These are phyloP conservation scores for Sordaria brevicollis DNA, from an alignment of 495 filamentous ascomycete genomes.

Conservation along the genomic window DNA sequence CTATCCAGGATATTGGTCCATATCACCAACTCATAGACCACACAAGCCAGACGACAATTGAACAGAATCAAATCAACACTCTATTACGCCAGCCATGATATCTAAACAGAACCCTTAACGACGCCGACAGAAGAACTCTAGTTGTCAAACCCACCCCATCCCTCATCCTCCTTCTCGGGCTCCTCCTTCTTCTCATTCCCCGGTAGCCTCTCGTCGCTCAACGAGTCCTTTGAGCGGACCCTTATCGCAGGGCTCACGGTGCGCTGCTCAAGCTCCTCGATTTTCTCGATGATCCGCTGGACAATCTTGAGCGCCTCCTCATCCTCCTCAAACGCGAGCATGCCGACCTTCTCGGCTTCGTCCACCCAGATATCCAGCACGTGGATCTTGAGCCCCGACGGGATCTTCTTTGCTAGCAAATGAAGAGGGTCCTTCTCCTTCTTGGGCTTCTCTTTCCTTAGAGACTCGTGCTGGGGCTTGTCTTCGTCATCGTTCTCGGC, in stretches of 20 bases:
- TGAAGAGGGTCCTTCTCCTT: not conserved
- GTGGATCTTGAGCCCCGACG: slow-evolving; percentile 80
- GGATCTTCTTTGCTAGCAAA: slow-evolving; percentile 35
- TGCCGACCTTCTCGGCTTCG: slow-evolving; percentile 60
- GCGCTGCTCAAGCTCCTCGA: slow-evolving; percentile 32
- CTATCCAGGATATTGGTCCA: not conserved
- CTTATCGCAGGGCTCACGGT: slow-evolving; percentile 65
- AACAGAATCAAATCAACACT: not conserved
- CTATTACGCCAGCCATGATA: not conserved
- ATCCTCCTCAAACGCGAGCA: slow-evolving; percentile 35
- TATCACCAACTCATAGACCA: not conserved
- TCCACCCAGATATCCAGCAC: slow-evolving; percentile 86
- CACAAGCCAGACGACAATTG: not conserved
- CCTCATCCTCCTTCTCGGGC: slow-evolving; percentile 28
- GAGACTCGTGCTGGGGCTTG: not conserved
- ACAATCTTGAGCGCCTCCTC: slow-evolving; percentile 25
- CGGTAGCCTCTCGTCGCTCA: slow-evolving; percentile 65
- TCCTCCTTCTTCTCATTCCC: slow-evolving; percentile 28
- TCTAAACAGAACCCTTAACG: not conserved
- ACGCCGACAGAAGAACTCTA: slow-evolving; percentile 3
- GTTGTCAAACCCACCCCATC: slow-evolving; percentile 71
- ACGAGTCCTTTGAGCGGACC: slow-evolving; percentile 55
- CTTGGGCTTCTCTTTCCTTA: not conserved
- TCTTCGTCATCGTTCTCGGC: slow-evolving; percentile 7
- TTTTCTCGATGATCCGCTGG: slow-evolving; percentile 21